phyloP scores from a whole-genome alignment of 2,329 filamentous ascomycete genomes.

The Cylindrodendrum hubeiense region DNA sequence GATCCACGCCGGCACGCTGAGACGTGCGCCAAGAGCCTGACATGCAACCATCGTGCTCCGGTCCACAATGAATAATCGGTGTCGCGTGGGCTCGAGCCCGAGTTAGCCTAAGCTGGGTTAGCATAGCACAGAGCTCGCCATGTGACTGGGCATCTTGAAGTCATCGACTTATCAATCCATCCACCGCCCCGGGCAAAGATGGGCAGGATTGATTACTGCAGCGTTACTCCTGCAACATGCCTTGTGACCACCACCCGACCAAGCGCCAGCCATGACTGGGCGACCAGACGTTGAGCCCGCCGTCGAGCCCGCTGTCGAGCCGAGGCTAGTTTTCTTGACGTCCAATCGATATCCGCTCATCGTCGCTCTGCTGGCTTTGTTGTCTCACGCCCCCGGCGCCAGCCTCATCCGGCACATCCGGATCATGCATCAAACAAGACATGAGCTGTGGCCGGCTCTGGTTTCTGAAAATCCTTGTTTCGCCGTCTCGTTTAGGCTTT shows the following conservation, averaged over 20 bases:
- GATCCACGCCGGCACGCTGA: not conserved
- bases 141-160: not conserved
- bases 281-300: not conserved
- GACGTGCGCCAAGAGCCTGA: not conserved
- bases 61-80: not conserved
- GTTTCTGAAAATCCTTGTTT: not conserved
- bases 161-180: not conserved
- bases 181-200: not conserved
- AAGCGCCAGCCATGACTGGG: not conserved
- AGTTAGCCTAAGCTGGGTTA: not conserved
- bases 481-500: not conserved
- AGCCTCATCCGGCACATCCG: slow-evolving; percentile 18
- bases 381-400: not conserved
- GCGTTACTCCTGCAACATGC: slow-evolving; percentile 3
- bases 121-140: not conserved
- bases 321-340: not conserved
- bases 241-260: not conserved
- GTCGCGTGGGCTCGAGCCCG: slow-evolving; percentile 7
- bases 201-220: not conserved
- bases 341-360: not conserved
- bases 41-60: not conserved
- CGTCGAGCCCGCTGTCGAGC: not conserved
- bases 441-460: not conserved
- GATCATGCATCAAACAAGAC: not conserved
- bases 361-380: not conserved